A percentile compares a stretch with the other conserved stretches of the same genome.
Conservation (phyloP, 331 rosid species). For the Quercus phellos region DNA sequence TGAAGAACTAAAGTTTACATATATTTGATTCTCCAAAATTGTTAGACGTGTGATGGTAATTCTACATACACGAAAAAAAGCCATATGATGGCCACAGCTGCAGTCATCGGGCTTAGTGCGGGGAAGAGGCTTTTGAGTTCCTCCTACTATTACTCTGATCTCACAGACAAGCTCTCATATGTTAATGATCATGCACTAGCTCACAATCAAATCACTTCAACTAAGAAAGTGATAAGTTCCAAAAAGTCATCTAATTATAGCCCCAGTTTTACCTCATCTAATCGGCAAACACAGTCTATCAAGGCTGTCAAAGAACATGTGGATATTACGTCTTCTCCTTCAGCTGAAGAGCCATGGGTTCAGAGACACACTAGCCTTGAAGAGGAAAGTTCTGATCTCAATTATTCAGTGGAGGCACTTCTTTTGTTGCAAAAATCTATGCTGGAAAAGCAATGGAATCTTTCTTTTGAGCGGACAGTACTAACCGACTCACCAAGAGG, state of each 20-base stretch:
- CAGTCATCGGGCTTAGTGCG: slow-evolving; percentile 79
- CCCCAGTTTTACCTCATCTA: slow-evolving; percentile 40
- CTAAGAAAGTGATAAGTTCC: slow-evolving; percentile 46
- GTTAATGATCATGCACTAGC: slow-evolving; percentile 47
- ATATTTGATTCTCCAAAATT: slow-evolving; percentile 1
- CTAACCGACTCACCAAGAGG: slow-evolving; percentile 22
- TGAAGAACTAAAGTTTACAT: neutral
- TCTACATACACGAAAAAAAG: slow-evolving; percentile 32
- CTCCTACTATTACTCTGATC: slow-evolving; percentile 68
- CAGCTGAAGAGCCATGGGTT: slow-evolving; percentile 37
- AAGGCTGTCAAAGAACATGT: slow-evolving; percentile 71
- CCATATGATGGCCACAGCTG: slow-evolving; percentile 83
- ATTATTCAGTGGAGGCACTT: slow-evolving; percentile 71
- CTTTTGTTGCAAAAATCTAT: slow-evolving; percentile 89
- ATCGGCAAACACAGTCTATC: slow-evolving; percentile 39
- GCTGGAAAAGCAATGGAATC: slow-evolving; percentile 97
- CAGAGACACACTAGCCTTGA: slow-evolving; percentile 42
- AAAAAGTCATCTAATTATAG: slow-evolving; percentile 51
- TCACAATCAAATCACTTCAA: slow-evolving; percentile 39
- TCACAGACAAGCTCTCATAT: slow-evolving; percentile 54
- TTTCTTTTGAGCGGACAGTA: slow-evolving; percentile 58
- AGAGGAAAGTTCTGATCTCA: slow-evolving; percentile 48
- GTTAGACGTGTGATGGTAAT: slow-evolving; percentile 36
- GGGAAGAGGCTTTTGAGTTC: slow-evolving; percentile 83
- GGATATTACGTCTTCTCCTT: slow-evolving; percentile 34